Percentiles rank a stretch among this genome's conserved stretches.
These are phyloP conservation scores for Penicillium coprophilum DNA, from an alignment of 495 filamentous ascomycete genomes.

Conservation along the genomic window DNA sequence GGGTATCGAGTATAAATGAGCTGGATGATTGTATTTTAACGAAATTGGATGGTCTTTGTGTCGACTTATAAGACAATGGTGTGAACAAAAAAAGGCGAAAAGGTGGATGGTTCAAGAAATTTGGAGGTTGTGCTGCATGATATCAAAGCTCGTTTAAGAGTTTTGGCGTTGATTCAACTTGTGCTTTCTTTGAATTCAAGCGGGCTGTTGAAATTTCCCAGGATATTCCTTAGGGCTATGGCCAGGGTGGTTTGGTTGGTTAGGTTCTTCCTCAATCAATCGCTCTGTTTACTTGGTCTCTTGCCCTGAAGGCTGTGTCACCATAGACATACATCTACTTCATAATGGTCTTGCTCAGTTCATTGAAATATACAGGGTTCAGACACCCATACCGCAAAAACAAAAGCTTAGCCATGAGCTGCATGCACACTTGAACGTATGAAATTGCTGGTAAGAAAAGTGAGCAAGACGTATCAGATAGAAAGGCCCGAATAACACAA, in stretches of 20 bases:
- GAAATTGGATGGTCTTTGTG: background rate
- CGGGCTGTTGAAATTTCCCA: background rate
- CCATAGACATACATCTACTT: background rate
- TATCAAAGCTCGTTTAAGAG: background rate
- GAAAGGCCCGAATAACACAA: too few relatives aligned
- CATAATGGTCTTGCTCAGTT: background rate
- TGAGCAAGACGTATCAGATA: too few relatives aligned
- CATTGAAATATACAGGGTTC: background rate
- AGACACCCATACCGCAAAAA: too few relatives aligned
- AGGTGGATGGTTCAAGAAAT: background rate
- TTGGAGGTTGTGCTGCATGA: background rate
- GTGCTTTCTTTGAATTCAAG: background rate
- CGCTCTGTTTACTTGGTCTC: background rate
- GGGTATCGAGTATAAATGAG: background rate
- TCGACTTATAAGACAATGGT: background rate
- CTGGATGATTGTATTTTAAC: background rate
- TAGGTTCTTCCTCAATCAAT: background rate
- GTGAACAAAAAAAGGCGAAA: background rate
- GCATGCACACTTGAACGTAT: too few relatives aligned
- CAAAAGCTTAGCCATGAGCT: too few relatives aligned
- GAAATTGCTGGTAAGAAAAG: too few relatives aligned
- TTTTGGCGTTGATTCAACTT: background rate
- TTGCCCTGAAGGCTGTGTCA: background rate
- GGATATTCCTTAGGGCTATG: background rate
- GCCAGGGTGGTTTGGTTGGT: background rate